These are phyloP conservation scores for Fusarium brevicatenulatum DNA, from an alignment of 2,329 filamentous ascomycete genomes.

Conservation along the genomic window DNA sequence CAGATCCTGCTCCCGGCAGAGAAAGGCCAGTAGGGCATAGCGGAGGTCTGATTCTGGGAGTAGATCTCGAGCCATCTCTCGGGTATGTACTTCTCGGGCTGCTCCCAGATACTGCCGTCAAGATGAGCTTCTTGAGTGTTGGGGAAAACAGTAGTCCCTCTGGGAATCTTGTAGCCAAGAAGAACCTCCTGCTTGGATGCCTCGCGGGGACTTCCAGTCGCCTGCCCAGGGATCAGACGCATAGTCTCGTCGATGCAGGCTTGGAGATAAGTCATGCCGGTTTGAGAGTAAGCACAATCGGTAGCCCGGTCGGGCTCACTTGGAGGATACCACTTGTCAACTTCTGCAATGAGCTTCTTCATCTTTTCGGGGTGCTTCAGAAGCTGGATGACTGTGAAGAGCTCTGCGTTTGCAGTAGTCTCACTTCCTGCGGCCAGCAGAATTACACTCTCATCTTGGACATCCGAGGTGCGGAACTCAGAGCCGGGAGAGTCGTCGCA, in stretches of 20 bases:
- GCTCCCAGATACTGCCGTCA: background rate
- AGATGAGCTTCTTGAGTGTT: background rate
- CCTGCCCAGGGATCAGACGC: background rate
- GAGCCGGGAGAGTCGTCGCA: background rate
- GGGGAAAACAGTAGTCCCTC: background rate
- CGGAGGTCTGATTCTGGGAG: background rate
- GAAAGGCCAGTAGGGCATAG: background rate
- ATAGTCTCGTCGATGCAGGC: slow-evolving; percentile 3
- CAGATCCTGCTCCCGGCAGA: background rate
- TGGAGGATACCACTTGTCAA: slow-evolving; percentile 5
- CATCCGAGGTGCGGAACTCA: background rate
- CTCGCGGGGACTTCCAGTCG: background rate
- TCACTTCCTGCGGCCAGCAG: background rate
- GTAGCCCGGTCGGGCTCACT: background rate
- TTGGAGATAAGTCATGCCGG: slow-evolving; percentile 2
- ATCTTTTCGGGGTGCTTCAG: background rate
- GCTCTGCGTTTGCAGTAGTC: background rate
- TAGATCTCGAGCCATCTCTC: slow-evolving; percentile 1
- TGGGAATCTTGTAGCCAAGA: background rate
- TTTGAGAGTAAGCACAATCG: background rate
- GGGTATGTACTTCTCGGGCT: background rate
- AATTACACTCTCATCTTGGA: slow-evolving; percentile 3
- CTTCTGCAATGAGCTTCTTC: slow-evolving; percentile 2
- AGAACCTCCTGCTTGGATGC: background rate
- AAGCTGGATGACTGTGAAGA: slow-evolving; percentile 3